Conservation (phyloP, 2,329 filamentous ascomycete genomes). For the Colletotrichum sp. region DNA sequence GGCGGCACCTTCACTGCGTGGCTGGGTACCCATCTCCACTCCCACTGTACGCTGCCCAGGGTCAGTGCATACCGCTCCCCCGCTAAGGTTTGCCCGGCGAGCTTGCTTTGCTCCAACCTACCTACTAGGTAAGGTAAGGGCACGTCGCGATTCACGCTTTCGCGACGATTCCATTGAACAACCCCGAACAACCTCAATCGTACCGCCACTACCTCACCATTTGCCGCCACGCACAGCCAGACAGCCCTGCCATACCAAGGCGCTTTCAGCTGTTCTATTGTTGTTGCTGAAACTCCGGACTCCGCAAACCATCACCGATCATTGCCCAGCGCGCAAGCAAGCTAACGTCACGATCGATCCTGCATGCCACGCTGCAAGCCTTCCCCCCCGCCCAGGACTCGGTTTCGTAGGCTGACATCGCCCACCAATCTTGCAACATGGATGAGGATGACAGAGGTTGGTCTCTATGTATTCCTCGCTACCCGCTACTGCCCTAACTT, state of each 20-base stretch:
- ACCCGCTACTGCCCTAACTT: neutral
- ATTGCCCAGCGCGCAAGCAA: neutral
- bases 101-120: neutral
- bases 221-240: neutral
- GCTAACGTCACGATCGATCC: neutral
- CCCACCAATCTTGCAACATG: conserved; percentile 18
- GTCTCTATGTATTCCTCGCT: neutral
- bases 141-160: conserved; percentile 19
- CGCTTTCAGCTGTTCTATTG: neutral
- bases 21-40: neutral
- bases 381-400: neutral
- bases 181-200: neutral
- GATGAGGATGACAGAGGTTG: conserved; percentile 34
- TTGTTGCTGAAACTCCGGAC: neutral
- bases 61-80: neutral
- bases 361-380: neutral
- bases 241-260: neutral
- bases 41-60: neutral
- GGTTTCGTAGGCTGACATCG: neutral
- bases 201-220: neutral
- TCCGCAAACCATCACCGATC: neutral
- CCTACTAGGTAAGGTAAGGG: neutral
- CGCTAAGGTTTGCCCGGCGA: neutral
- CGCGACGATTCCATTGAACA: neutral
- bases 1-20: neutral